phyloP scores from a whole-genome alignment of 2,329 filamentous ascomycete genomes.

The Berkeleyomyces rouxiae region DNA sequence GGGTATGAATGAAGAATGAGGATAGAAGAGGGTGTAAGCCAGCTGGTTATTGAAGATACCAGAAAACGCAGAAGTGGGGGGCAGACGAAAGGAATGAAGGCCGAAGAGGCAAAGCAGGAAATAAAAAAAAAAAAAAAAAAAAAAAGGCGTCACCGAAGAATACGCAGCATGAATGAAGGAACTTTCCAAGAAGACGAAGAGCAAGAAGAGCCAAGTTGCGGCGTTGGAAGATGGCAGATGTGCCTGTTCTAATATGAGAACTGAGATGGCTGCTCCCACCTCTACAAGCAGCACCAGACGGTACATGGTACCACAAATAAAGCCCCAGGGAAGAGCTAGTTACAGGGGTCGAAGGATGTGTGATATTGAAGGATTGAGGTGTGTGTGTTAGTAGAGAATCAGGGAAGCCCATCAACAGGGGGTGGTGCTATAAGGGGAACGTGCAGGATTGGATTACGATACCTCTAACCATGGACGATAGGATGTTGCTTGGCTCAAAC shows the following conservation, averaged over 20 bases:
- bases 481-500: neutral
- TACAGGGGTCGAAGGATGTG: neutral
- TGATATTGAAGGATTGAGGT: neutral
- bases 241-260: slow-evolving; percentile 6
- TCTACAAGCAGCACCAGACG: neutral
- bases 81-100: slow-evolving; percentile 7
- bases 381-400: neutral
- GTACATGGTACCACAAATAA: too few species aligned
- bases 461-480: neutral
- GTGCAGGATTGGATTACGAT: neutral
- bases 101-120: slow-evolving; percentile 5
- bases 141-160: slow-evolving; percentile 2
- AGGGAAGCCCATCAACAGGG: neutral
- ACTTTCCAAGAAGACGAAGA: slow-evolving; percentile 7
- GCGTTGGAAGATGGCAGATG: slow-evolving; percentile 3
- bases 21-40: neutral
- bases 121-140: slow-evolving; percentile 5
- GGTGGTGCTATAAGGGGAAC: neutral
- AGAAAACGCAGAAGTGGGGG: neutral
- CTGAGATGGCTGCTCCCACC: neutral
- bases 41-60: neutral
- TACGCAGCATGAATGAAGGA: slow-evolving; percentile 7
- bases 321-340: neutral
- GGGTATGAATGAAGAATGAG: neutral
- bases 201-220: neutral